These are phyloP conservation scores for Penicillium brevicompactum DNA, from an alignment of 2,329 filamentous ascomycete genomes.

Conservation along the genomic window DNA sequence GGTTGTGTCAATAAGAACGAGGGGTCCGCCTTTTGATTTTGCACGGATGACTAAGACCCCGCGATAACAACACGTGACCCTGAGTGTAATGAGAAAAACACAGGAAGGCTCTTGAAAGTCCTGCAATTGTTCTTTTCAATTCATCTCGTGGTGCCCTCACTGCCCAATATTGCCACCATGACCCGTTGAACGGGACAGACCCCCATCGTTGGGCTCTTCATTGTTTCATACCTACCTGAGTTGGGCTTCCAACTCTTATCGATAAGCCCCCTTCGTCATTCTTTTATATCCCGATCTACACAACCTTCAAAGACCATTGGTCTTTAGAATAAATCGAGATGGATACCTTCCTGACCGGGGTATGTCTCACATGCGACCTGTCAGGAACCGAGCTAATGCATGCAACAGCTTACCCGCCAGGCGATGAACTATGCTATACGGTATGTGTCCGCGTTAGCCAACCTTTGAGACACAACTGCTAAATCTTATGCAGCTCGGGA, in stretches of 20 bases:
- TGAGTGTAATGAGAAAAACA: not conserved
- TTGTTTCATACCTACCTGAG: not conserved
- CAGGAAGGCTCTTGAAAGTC: not conserved
- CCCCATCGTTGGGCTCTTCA: constrained; percentile 3
- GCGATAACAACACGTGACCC: constrained; percentile 24
- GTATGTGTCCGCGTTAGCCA: constrained; percentile 25
- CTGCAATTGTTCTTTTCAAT: not conserved
- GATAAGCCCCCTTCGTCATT: constrained; percentile 9
- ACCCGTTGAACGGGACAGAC: not conserved
- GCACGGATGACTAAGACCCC: constrained; percentile 26
- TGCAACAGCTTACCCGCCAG: constrained; percentile 66
- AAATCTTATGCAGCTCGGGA: constrained; percentile 59
- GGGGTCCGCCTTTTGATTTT: constrained; percentile 31
- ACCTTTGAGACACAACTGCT: constrained; percentile 2
- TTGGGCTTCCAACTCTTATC: constrained; percentile 11
- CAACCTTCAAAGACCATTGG: constrained; percentile 4
- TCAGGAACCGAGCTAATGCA: constrained; percentile 20
- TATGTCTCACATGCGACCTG: constrained; percentile 32
- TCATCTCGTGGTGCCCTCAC: not conserved
- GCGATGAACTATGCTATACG: constrained; percentile 91
- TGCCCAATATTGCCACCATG: not conserved
- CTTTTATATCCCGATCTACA: constrained; percentile 6
- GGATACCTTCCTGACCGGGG: constrained; percentile 69
- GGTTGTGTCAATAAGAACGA: constrained; percentile 23
- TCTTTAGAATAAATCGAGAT: constrained; percentile 51